These are phyloP conservation scores for Rosellinia necatrix DNA, from an alignment of 2,329 filamentous ascomycete genomes.

Conservation along the genomic window DNA sequence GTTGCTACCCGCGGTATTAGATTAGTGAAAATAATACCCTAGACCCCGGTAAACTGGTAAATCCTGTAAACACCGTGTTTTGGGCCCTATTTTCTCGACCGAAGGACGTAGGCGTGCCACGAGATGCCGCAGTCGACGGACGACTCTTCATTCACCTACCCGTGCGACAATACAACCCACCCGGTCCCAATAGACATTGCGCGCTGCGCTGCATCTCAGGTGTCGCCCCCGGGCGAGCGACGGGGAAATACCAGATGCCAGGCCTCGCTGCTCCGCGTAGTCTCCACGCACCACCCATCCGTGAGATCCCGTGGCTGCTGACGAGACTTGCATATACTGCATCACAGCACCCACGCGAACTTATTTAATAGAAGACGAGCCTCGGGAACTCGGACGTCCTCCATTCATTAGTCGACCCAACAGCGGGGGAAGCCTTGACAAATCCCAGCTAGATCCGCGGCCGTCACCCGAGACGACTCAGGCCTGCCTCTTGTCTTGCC, in stretches of 20 bases:
- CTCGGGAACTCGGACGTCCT: slow-evolving; percentile 2
- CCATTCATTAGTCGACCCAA: slow-evolving; percentile 11
- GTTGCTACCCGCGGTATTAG: slow-evolving; percentile 27
- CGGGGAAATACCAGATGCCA: neutral
- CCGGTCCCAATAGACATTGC: slow-evolving; percentile 14
- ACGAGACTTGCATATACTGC: slow-evolving; percentile 12
- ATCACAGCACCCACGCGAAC: slow-evolving; percentile 4
- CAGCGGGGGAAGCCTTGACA: slow-evolving; percentile 17
- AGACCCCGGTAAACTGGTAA: slow-evolving; percentile 11
- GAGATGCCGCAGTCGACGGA: slow-evolving; percentile 24
- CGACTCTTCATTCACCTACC: slow-evolving; percentile 20
- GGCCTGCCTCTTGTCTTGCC: slow-evolving; percentile 26
- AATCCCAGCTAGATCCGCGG: slow-evolving; percentile 24
- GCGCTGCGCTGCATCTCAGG: slow-evolving; percentile 7
- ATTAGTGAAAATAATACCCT: slow-evolving; percentile 20
- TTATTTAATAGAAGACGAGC: neutral
- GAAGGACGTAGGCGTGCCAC: slow-evolving; percentile 22
- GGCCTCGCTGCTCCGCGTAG: neutral
- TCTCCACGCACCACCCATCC: slow-evolving; percentile 3
- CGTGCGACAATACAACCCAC: slow-evolving; percentile 25
- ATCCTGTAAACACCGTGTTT: slow-evolving; percentile 10
- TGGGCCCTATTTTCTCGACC: slow-evolving; percentile 22
- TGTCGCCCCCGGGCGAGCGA: neutral
- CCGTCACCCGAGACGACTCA: slow-evolving; percentile 33
- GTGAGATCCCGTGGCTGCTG: slow-evolving; percentile 14